Base-by-base conservation (phyloP, 2,329 filamentous ascomycete species). In the Stachybotrys chartarum region DNA sequence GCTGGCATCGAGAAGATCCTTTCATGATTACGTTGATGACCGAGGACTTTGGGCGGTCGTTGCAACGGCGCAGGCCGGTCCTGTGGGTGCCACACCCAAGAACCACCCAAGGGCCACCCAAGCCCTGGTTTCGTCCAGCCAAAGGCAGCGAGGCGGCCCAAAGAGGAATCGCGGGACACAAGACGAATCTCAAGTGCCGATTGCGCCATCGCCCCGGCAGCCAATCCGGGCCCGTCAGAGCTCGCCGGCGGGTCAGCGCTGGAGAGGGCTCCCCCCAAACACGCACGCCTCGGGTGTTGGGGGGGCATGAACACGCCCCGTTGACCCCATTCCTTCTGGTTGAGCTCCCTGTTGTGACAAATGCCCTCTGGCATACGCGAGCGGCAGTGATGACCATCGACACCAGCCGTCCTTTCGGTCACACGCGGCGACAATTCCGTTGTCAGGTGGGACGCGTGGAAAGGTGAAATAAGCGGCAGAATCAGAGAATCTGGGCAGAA, bases 141-240 rank as follows among this genome's bases (percentile, higher is more conserved):
- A 42, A 14, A 42, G 35, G 3, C 35, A 42, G 35, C 10, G 35
- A 42, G 35, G 35, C 14, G 35, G 10, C 35, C 35, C 35, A 14
- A 42, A 42, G 14, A 42, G 35, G 35, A 10, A 42, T 42, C 35
- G 35, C 14, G 8, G 8, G 35, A 42, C 10, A 24, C 10, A 47
- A 47, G 45, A 47, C 45, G 45, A 47, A 47, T 52, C n/a, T 44
- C 14, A 35, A 52, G 50, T 42, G 50, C 50, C 55, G 55, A 56
- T 56, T 56, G 55, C 55, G 55, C 55, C 52, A 56, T 56, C 55
- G 52, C 48, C 39, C 44, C 11, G 45, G 51, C n/a, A 42, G 11
- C 55, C 55, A 56, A 56, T 56, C 51, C 48, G 32, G 18, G 39
- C 45, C 45, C 8, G 3, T 10, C 35, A 42, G 35, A 10, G 10